A percentile compares a stretch with the other conserved stretches of the same genome.
Evolutionary conservation across 148 eudicot genomes (phyloP).

Genomic region (Polygonum maritimum): DNA sequence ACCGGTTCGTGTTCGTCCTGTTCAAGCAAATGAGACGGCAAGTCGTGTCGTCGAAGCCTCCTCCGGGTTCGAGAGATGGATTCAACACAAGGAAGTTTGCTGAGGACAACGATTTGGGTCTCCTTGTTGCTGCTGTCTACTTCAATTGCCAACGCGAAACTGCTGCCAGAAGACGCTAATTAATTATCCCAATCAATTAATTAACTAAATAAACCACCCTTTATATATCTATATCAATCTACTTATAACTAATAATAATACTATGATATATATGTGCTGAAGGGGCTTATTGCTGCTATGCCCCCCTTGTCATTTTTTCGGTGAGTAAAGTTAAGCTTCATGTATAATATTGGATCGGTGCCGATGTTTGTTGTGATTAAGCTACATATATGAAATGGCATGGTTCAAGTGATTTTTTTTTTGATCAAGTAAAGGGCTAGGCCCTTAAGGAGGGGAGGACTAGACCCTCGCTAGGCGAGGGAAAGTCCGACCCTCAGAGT

Average conservation of each 20-base stretch:
- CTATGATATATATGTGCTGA: background rate
- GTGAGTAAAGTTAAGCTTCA: background rate
- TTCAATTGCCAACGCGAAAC: constrained; percentile 72
- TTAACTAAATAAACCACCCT: too few species aligned
- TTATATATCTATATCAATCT: too few species aligned
- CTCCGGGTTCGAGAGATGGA: constrained; percentile 32
- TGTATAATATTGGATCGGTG: background rate
- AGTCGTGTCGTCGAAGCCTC: background rate
- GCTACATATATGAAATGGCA: too few species aligned
- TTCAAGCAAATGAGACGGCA: constrained; percentile 50
- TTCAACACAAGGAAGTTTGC: constrained; percentile 50
- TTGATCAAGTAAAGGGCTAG: too few species aligned
- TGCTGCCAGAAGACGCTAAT: constrained; percentile 48
- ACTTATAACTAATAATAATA: too few species aligned
- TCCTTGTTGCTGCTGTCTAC: constrained; percentile 64
- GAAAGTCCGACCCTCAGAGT: too few species aligned
- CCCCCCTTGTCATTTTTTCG: background rate
- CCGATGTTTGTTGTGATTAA: too few species aligned
- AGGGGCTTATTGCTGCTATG: background rate
- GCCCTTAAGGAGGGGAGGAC: too few species aligned
- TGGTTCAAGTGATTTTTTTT: too few species aligned
- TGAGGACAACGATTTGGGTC: constrained; percentile 40
- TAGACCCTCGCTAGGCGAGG: too few species aligned
- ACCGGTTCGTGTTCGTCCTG: constrained; percentile 57
- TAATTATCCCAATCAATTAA: background rate